Evolutionary conservation across 192 early-diverging fungal genomes (phyloP), one percentile per base, ranked within the genome.

Genomic region (Kappamyces sp.): DNA sequence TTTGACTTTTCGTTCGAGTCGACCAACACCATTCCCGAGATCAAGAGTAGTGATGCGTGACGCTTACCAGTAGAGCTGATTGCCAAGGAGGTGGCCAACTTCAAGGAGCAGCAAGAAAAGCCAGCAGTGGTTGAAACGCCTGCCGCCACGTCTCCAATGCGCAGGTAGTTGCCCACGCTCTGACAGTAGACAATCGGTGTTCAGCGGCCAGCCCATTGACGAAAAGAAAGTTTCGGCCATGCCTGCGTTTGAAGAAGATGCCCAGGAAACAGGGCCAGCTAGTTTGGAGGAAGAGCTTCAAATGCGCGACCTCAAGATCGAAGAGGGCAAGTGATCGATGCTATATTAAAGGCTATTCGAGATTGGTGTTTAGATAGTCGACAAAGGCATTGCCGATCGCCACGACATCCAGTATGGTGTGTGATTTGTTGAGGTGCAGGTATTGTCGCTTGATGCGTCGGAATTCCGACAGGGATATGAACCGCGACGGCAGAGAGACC

Each of bases 341-440:
- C 43, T n/a, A n/a, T 54, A 39, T 53, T 22, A 54, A 54, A 54
- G 12, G 43, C 22, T 61, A 57, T 33, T 74, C 65, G 15, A 95
- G 60, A 66, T 89, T 96, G 29, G 87, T 88, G 61, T 91, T 96
- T 50, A 99, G 64, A 66, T 93, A 98, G 40, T 93, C 86, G 22
- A 88, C 89, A 88, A 99, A 98, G 30, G 81, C 73, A 37, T 90
- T 84, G 0, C 83, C 83, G 45, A 94, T 84, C 38, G 78, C 75
- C 36, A 72, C 79, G 49, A 90, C 75, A 62, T 87, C 80, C 43
- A 86, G 63, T 30, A 85, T 57, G 14, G 90, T 90, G 54, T 86
- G 88, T 66, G 89, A 72, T 54, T 88, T 88, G 72, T 99, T 98
- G n/a, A 95, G 75, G 36, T 83, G 81, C 11, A 82, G 80, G 65